Percentiles rank a stretch among this genome's conserved stretches.
These are phyloP conservation scores for Colletotrichum sp. DNA, from an alignment of 2,329 filamentous ascomycete genomes.

Conservation along the genomic window DNA sequence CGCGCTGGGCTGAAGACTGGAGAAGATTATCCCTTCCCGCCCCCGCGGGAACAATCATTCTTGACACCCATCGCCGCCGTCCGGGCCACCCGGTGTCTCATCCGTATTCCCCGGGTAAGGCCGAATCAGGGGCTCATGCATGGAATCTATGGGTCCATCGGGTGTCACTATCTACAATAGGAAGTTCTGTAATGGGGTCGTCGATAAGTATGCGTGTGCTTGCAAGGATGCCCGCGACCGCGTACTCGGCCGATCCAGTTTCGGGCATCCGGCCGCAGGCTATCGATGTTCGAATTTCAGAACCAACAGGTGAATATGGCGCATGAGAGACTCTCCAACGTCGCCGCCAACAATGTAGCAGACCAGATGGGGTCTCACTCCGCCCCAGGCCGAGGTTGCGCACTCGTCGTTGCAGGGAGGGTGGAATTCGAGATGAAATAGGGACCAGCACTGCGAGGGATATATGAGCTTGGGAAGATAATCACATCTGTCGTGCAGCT, in stretches of 20 bases:
- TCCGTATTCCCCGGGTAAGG: neutral
- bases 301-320: neutral
- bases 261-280: neutral
- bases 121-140: neutral
- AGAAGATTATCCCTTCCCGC: neutral
- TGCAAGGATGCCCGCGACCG: neutral
- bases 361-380: neutral
- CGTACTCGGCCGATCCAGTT: neutral
- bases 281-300: neutral
- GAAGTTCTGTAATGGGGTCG: neutral
- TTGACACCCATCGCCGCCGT: neutral
- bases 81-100: neutral
- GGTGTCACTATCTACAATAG: neutral
- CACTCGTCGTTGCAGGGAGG: neutral
- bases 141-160: neutral
- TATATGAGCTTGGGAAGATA: constrained; percentile 6
- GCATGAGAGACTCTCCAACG: neutral
- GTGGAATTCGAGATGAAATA: neutral
- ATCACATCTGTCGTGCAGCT: neutral
- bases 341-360: neutral
- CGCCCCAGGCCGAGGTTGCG: neutral
- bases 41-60: neutral
- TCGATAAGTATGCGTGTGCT: neutral
- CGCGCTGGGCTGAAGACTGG: neutral
- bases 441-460: neutral